Conservation (phyloP, 129 eudicot genomes). For the Chrysanthemum lavandulifolium region DNA sequence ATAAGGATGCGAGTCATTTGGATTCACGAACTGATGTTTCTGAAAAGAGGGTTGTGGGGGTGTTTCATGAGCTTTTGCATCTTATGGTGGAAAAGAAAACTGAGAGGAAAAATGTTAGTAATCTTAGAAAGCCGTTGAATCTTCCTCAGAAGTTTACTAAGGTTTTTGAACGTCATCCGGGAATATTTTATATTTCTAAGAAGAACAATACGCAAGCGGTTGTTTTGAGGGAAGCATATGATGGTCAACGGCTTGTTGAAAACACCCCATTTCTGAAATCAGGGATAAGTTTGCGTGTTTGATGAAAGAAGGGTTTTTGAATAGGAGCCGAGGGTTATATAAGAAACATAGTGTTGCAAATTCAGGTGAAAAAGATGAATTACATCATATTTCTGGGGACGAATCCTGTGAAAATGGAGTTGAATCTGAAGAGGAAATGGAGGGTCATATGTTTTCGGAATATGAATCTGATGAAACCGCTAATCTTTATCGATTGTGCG, state of each 20-base stretch:
- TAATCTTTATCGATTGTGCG: slow-evolving; percentile 21
- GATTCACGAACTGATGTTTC: slow-evolving; percentile 88
- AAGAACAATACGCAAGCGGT: slow-evolving; percentile 73
- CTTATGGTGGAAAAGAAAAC: slow-evolving; percentile 62
- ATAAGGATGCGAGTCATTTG: slow-evolving; percentile 68
- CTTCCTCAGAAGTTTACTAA: slow-evolving; percentile 93
- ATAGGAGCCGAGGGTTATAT: slow-evolving; percentile 72
- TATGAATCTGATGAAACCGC: slow-evolving; percentile 52
- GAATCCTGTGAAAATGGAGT: slow-evolving; percentile 14
- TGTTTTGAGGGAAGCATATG: slow-evolving; percentile 79
- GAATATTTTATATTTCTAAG: slow-evolving; percentile 84
- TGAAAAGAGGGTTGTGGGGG: slow-evolving; percentile 83
- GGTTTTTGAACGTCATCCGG: slow-evolving; percentile 97
- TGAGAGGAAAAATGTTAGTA: slow-evolving; percentile 77
- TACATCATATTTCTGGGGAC: slow-evolving; percentile 2
- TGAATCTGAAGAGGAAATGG: slow-evolving; percentile 45
- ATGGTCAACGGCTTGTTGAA: slow-evolving; percentile 53
- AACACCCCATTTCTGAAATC: slow-evolving; percentile 65
- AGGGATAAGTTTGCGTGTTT: slow-evolving; percentile 49
- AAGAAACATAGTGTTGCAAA: slow-evolving; percentile 29
- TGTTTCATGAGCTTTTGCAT: slow-evolving; percentile 89
- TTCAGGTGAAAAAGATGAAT: slow-evolving; percentile 18
- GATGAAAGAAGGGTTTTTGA: slow-evolving; percentile 75
- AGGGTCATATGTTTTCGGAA: slow-evolving; percentile 40
- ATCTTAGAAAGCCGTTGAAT: slow-evolving; percentile 59